Evolutionary conservation across 75 land plant species (phyloP).

Genomic region (Selaginella moellendorffii): DNA sequence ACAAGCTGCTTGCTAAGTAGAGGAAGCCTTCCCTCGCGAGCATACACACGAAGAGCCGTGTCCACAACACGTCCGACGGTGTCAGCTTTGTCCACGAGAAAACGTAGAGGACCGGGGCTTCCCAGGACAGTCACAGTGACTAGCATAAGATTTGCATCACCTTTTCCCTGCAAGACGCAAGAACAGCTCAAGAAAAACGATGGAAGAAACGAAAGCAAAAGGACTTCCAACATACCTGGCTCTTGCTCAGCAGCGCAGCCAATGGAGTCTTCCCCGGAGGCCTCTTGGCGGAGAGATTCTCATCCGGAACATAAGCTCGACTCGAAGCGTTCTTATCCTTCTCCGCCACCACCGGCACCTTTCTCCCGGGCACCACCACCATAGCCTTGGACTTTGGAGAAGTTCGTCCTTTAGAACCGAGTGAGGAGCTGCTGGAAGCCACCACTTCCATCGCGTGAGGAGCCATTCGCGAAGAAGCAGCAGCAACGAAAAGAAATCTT

Average conservation of each 20-base stretch:
- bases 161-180: neutral
- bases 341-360: no score
- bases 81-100: conserved; percentile 34
- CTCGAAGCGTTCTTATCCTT: no score
- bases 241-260: conserved; percentile 4
- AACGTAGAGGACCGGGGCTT: conserved; percentile 56
- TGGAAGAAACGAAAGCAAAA: neutral
- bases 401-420: neutral
- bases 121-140: conserved; percentile 42
- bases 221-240: neutral
- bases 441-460: neutral
- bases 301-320: no score
- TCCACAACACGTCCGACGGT: conserved; percentile 34
- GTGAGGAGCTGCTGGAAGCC: neutral
- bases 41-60: conserved; percentile 41
- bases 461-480: no score
- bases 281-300: neutral
- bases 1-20: conserved; percentile 35
- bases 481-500: no score
- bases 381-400: neutral
- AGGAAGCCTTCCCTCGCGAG: conserved; percentile 53
- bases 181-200: neutral
- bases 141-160: conserved; percentile 19
- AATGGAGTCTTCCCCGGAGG: neutral
- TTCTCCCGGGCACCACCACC: no score